Evolutionary conservation across 2,329 filamentous ascomycete genomes (phyloP).

Genomic region (Parafenestella ontariensis): DNA sequence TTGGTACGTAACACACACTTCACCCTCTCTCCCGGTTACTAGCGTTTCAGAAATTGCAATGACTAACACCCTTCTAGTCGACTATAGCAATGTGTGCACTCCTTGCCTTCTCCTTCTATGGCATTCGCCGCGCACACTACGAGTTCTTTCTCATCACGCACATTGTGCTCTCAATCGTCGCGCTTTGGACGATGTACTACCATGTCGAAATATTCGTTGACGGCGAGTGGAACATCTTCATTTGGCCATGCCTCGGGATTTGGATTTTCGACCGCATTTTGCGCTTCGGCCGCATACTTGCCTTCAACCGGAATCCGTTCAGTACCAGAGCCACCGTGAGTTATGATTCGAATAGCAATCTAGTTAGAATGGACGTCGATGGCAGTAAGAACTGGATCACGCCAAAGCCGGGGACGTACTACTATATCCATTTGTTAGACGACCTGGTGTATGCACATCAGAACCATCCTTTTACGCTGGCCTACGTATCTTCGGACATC

Average conservation of each 20-base stretch:
- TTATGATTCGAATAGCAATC: conserved; percentile 54
- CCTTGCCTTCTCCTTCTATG: conserved; percentile 59
- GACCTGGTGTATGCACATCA: conserved; percentile 55
- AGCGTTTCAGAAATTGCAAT: too few species aligned
- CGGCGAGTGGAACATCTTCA: conserved; percentile 57
- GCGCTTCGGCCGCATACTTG: conserved; percentile 54
- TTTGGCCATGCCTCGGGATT: conserved; percentile 59
- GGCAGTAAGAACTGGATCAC: conserved; percentile 43
- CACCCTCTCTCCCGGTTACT: too few species aligned
- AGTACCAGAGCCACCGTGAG: conserved; percentile 49
- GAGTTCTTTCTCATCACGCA: conserved; percentile 53
- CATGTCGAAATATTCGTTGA: conserved; percentile 61
- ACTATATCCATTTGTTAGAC: conserved; percentile 57
- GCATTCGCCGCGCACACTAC: conserved; percentile 59
- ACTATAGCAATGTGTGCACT: conserved; percentile 54
- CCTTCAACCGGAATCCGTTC: conserved; percentile 51
- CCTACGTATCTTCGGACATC: conserved; percentile 22
- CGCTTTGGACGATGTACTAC: conserved; percentile 60
- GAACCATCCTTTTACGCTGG: conserved; percentile 58
- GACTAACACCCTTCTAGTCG: conserved; percentile 19
- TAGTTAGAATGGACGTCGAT: conserved; percentile 57
- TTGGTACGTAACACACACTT: conserved; percentile 47
- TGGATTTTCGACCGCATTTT: conserved; percentile 61
- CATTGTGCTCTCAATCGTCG: conserved; percentile 51
- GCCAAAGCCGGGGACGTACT: conserved; percentile 57